Evolutionary conservation across 2,329 filamentous ascomycete genomes (phyloP).

Genomic region (Pezicula carpinea): DNA sequence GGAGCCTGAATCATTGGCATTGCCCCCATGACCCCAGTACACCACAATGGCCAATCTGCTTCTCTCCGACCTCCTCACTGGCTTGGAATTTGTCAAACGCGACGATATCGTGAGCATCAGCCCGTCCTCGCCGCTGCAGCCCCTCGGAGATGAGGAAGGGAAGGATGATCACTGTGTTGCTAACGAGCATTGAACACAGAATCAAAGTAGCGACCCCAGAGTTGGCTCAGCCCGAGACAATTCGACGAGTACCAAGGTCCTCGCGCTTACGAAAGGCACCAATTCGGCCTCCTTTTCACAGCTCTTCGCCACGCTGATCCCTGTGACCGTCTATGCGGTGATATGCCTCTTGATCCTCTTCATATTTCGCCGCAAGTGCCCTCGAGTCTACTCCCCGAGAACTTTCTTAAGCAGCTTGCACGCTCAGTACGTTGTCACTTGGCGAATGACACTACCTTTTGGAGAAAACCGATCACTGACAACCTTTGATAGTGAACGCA

Average conservation of each 20-base stretch:
- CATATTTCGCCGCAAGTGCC: slow-evolving; percentile 40
- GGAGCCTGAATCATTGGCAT: too few relatives aligned
- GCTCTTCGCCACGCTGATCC: slow-evolving; percentile 47
- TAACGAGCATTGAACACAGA: too few relatives aligned
- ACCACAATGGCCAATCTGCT: too few relatives aligned
- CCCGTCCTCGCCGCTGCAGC: too few relatives aligned
- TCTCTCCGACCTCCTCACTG: too few relatives aligned
- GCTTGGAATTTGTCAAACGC: too few relatives aligned
- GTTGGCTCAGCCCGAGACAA: slow-evolving; percentile 40
- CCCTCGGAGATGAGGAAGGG: too few relatives aligned
- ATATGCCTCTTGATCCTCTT: slow-evolving; percentile 50
- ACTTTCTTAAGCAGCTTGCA: slow-evolving; percentile 44
- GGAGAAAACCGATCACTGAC: neutral
- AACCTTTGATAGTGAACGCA: slow-evolving; percentile 25
- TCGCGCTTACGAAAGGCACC: slow-evolving; percentile 29
- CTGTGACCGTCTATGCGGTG: slow-evolving; percentile 43
- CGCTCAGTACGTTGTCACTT: slow-evolving; percentile 38
- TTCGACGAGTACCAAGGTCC: slow-evolving; percentile 34
- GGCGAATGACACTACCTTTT: neutral
- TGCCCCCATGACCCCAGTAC: too few relatives aligned
- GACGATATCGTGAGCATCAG: too few relatives aligned
- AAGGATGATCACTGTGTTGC: too few relatives aligned
- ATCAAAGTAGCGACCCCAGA: slow-evolving; percentile 30
- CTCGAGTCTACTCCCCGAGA: slow-evolving; percentile 52
- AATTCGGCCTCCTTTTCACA: slow-evolving; percentile 37